These are phyloP conservation scores for Starmerella floricola DNA, from an alignment of 805 yeast species.

Conservation along the genomic window DNA sequence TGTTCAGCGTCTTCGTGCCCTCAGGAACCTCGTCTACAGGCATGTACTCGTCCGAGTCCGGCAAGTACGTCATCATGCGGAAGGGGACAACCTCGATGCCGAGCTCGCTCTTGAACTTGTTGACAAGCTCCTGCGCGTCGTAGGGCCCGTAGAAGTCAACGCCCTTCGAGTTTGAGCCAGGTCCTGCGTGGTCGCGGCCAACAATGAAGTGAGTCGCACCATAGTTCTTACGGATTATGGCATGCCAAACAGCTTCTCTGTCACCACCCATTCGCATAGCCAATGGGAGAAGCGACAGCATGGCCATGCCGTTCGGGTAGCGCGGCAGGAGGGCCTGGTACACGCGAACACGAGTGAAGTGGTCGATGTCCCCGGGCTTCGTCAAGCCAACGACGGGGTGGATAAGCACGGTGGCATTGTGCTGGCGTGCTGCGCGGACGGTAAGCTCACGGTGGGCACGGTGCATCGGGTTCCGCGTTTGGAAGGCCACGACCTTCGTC, in stretches of 20 bases:
- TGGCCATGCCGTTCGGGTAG: constrained; percentile 89
- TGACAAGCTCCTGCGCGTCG: constrained; percentile 87
- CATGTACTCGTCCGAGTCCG: constrained; percentile 88
- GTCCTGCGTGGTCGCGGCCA: constrained; percentile 98
- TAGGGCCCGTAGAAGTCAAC: constrained; percentile 93
- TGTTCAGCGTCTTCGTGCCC: constrained; percentile 70
- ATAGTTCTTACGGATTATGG: constrained; percentile 86
- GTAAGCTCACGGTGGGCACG: constrained; percentile 95
- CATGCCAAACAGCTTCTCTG: constrained; percentile 97
- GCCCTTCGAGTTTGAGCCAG: constrained; percentile 79
- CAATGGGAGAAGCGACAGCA: constrained; percentile 73
- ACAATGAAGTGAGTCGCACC: constrained; percentile 97
- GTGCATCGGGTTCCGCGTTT: constrained; percentile 97
- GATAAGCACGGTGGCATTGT: constrained; percentile 74
- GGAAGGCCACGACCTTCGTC: constrained; percentile 90
- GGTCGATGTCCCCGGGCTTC: constrained; percentile 96
- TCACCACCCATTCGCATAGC: constrained; percentile 99
- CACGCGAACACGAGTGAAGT: constrained; percentile 92
- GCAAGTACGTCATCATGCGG: constrained; percentile 92
- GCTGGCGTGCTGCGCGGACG: constrained; percentile 89
- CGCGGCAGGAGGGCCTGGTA: constrained; percentile 85
- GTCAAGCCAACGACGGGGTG: constrained; percentile 97
- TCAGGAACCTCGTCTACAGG: constrained; percentile 85
- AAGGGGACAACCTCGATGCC: constrained; percentile 88
- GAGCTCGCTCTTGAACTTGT: constrained; percentile 59